Conservation (phyloP, 768 basidiomycete genomes). For the Tylopilus felleus region DNA sequence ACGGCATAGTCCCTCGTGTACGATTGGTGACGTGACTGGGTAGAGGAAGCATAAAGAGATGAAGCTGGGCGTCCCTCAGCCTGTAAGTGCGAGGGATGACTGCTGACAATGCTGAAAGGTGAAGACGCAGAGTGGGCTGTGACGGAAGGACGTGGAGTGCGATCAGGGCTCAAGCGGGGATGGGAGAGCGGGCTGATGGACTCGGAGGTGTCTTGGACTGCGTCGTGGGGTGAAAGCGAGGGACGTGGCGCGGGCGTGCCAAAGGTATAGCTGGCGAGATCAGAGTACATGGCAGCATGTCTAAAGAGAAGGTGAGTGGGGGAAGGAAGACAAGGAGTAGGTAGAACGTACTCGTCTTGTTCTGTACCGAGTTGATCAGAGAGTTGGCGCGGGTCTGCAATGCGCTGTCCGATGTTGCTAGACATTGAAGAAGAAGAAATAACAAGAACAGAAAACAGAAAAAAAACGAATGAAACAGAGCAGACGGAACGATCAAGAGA, state of each 20-base stretch:
- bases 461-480: not conserved
- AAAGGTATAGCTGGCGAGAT: conserved; percentile 42
- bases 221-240: conserved; percentile 16
- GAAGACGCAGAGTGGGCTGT: conserved; percentile 16
- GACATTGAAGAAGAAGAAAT: conserved; percentile 16
- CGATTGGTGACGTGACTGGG: conserved; percentile 17
- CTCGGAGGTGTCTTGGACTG: conserved; percentile 19
- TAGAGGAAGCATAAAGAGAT: conserved; percentile 9
- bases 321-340: not conserved
- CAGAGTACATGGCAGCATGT: conserved; percentile 33
- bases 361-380: conserved; percentile 24
- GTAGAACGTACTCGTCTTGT: conserved; percentile 8
- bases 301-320: not conserved
- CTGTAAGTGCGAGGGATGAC: conserved; percentile 34
- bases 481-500: not conserved
- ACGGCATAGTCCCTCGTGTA: conserved; percentile 2
- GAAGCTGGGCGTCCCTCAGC: conserved; percentile 26
- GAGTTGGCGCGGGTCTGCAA: conserved; percentile 28
- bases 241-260: conserved; percentile 31
- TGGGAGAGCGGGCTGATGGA: conserved; percentile 38
- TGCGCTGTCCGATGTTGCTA: conserved; percentile 23
- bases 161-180: conserved; percentile 32
- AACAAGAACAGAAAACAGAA: not conserved
- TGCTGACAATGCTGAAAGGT: conserved; percentile 22
- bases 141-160: conserved; percentile 45